Conservation (phyloP, 225 moss, liverwort and hornwort genomes). For the Rhytidiadelphus loreus region DNA sequence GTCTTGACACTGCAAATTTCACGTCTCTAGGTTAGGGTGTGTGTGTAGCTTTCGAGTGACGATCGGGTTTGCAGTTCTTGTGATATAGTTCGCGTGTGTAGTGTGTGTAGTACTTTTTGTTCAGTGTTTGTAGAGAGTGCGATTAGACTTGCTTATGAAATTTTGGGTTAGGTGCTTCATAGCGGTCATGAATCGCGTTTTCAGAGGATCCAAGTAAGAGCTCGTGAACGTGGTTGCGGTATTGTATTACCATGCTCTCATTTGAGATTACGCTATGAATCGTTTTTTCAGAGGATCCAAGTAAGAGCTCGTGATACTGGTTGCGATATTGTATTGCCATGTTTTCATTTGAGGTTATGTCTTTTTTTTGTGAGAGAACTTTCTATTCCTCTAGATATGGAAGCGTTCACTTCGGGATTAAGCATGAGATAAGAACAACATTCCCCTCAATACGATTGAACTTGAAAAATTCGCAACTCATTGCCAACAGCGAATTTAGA, state of each 20-base stretch:
- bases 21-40: not conserved
- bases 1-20: not conserved
- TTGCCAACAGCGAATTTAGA: not conserved
- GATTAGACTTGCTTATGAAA: not conserved
- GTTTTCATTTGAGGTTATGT: not conserved
- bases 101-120: not conserved
- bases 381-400: not conserved
- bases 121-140: not conserved
- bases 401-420: not conserved
- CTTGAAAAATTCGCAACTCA: not conserved
- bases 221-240: not conserved
- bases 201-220: not conserved
- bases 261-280: not conserved
- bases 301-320: not conserved
- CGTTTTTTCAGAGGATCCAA: not conserved
- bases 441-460: not conserved
- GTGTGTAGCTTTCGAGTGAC: not conserved
- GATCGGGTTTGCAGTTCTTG: not conserved
- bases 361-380: too few relatives aligned
- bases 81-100: not conserved
- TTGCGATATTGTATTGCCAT: not conserved
- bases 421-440: not conserved
- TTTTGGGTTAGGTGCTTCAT: not conserved
- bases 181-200: not conserved
- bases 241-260: not conserved